Conservation (phyloP, 129 eudicot species). For the Artemisia annua region DNA sequence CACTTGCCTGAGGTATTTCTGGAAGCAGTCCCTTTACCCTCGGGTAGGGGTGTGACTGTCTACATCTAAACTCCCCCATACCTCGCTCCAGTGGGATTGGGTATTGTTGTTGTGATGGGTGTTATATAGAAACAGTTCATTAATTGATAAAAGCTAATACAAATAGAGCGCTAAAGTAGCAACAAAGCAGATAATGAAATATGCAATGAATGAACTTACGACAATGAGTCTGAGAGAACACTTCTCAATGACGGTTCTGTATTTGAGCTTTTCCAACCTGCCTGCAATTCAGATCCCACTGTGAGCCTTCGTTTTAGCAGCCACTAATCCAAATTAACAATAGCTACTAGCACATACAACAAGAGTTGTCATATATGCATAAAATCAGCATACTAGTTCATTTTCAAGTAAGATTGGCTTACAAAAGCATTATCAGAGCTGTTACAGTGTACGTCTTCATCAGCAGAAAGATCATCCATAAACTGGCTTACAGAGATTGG, state of each 20-base stretch:
- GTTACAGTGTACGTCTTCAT: slow-evolving; percentile 60
- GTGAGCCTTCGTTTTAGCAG: slow-evolving; percentile 28
- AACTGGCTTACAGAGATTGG: slow-evolving; percentile 96
- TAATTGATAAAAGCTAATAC: too few species aligned
- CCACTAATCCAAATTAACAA: background rate
- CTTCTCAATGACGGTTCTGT: slow-evolving; percentile 88
- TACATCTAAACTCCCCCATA: too few species aligned
- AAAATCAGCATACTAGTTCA: slow-evolving; percentile 3
- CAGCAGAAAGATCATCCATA: slow-evolving; percentile 96
- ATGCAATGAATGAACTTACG: slow-evolving; percentile 54
- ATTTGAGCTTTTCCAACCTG: slow-evolving; percentile 50
- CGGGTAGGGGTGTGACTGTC: too few species aligned
- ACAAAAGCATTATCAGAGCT: slow-evolving; percentile 61
- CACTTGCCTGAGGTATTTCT: too few species aligned
- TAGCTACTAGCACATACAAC: slow-evolving; percentile 10
- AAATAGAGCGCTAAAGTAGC: background rate
- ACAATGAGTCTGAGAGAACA: slow-evolving; percentile 84
- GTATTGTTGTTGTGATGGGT: too few species aligned
- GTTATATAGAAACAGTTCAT: background rate
- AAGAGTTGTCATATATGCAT: slow-evolving; percentile 6
- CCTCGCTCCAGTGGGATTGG: too few species aligned
- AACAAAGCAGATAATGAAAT: background rate
- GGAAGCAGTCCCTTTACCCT: too few species aligned
- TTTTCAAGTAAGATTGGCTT: slow-evolving; percentile 34
- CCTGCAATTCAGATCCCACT: slow-evolving; percentile 57